Evolutionary conservation across 106 monocot species (phyloP).

Genomic region (Acanthochlamys bracteata): DNA sequence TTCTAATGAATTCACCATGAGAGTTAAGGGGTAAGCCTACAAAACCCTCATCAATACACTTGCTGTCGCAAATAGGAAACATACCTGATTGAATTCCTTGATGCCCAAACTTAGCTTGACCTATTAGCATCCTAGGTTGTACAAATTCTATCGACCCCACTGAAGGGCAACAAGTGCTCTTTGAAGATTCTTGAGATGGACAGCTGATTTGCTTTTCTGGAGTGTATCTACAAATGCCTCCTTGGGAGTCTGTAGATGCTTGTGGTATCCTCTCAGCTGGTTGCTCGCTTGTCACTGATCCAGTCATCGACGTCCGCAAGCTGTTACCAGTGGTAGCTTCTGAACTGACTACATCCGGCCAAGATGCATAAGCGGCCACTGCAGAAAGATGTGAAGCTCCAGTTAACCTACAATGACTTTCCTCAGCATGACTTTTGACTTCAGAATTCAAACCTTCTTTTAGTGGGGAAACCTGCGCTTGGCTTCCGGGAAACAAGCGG

Average conservation of each 20-base stretch:
- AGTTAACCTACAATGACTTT: constrained; percentile 4
- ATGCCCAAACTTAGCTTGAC: constrained; percentile 1
- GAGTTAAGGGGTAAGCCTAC: constrained; percentile 73
- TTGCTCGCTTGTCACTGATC: constrained; percentile 1
- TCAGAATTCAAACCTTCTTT: constrained; percentile 4
- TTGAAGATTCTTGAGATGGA: constrained; percentile 10
- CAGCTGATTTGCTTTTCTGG: constrained; percentile 1
- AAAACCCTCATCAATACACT: constrained; percentile 16
- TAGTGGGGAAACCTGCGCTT: neutral
- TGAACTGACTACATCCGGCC: constrained; percentile 12
- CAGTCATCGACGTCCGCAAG: constrained; percentile 1
- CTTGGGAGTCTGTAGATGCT: neutral
- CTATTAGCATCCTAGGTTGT: neutral
- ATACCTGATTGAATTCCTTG: neutral
- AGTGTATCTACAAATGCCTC: neutral
- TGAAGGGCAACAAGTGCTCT: constrained; percentile 17
- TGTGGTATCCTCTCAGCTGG: constrained; percentile 4
- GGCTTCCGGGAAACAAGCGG: constrained; percentile 5
- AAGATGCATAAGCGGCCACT: neutral
- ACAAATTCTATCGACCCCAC: constrained; percentile 7
- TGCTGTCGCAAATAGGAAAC: constrained; percentile 8
- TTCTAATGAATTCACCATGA: constrained; percentile 56
- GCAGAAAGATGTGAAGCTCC: constrained; percentile 1
- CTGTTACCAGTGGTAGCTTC: constrained; percentile 6
- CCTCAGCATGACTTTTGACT: constrained; percentile 9